Percentiles rank a stretch among this genome's conserved stretches.
These are phyloP conservation scores for Mortierella sp. DNA, from an alignment of 371 early-diverging fungal species.

Conservation along the genomic window DNA sequence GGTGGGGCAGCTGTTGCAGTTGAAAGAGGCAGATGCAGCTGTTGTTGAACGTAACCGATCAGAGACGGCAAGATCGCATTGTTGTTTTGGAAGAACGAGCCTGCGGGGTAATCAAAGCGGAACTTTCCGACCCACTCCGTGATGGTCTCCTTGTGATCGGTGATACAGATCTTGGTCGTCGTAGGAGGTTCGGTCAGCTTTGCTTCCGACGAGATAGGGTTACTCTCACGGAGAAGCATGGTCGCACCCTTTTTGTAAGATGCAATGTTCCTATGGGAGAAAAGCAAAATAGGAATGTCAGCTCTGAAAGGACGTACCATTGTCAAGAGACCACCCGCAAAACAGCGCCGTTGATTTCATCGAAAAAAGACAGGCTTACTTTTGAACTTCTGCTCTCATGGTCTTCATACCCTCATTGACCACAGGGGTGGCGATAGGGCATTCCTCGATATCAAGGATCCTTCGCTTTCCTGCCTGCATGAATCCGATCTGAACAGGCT, in stretches of 20 bases:
- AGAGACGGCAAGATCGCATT: slow-evolving; percentile 67
- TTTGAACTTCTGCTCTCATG: slow-evolving; percentile 46
- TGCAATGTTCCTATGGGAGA: slow-evolving; percentile 47
- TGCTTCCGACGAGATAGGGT: slow-evolving; percentile 49
- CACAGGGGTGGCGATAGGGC: slow-evolving; percentile 67
- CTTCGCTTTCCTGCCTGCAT: slow-evolving; percentile 60
- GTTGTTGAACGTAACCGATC: slow-evolving; percentile 61
- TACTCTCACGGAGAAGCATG: slow-evolving; percentile 65
- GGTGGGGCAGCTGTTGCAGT: neutral
- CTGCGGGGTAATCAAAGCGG: slow-evolving; percentile 55
- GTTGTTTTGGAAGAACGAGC: slow-evolving; percentile 79
- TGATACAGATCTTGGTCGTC: slow-evolving; percentile 47
- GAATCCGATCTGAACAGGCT: slow-evolving; percentile 65
- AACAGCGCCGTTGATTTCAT: no score
- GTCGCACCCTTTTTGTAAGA: slow-evolving; percentile 66
- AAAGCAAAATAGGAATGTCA: neutral
- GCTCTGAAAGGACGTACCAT: no score
- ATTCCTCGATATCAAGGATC: slow-evolving; percentile 74
- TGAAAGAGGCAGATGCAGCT: slow-evolving; percentile 56
- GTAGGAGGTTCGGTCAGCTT: slow-evolving; percentile 29
- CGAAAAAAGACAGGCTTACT: slow-evolving; percentile 18
- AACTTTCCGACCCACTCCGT: slow-evolving; percentile 56
- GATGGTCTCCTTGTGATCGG: slow-evolving; percentile 56
- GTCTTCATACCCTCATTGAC: slow-evolving; percentile 61
- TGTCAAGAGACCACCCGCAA: no score